Conservation (phyloP, 805 yeast genomes). For the Candida ficus region DNA sequence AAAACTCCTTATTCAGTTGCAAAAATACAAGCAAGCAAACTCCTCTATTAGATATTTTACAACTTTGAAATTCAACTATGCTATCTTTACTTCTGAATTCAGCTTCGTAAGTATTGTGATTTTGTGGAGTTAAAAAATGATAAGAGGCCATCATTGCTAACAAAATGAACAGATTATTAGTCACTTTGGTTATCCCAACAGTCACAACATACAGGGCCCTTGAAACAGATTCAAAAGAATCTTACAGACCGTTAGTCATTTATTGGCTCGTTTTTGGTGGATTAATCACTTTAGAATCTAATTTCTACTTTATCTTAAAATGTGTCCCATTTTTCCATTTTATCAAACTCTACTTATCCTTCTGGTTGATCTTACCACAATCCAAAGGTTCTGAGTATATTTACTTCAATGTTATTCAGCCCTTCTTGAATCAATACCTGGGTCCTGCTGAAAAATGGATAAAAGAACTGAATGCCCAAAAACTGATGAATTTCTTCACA, state of each 20-base stretch:
- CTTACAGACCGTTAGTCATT: slow-evolving; percentile 41
- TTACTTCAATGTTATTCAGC: slow-evolving; percentile 33
- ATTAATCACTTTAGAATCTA: slow-evolving; percentile 34
- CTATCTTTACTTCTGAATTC: slow-evolving; percentile 27
- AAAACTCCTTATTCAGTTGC: too few species aligned
- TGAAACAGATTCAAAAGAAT: slow-evolving; percentile 28
- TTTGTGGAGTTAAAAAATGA: neutral
- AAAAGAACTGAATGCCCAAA: slow-evolving; percentile 1
- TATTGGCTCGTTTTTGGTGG: slow-evolving; percentile 65
- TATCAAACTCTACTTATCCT: slow-evolving; percentile 39
- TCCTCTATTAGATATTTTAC: too few species aligned
- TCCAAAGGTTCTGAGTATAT: slow-evolving; percentile 40
- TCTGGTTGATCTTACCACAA: slow-evolving; percentile 59
- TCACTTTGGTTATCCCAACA: slow-evolving; percentile 51
- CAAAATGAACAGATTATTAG: slow-evolving; percentile 23
- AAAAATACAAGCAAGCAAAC: too few species aligned
- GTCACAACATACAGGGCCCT: slow-evolving; percentile 58
- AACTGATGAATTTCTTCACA: neutral
- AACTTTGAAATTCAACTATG: too few species aligned
- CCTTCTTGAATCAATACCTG: slow-evolving; percentile 34
- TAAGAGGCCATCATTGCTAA: slow-evolving; percentile 1
- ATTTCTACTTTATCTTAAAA: slow-evolving; percentile 38
- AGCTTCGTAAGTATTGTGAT: slow-evolving; percentile 12
- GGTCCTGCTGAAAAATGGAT: slow-evolving; percentile 25
- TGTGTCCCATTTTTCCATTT: slow-evolving; percentile 54